Percentiles rank a stretch among this genome's conserved stretches.
phyloP scores from a whole-genome alignment of 192 early-diverging fungal genomes.

The Linnemannia elongata region DNA sequence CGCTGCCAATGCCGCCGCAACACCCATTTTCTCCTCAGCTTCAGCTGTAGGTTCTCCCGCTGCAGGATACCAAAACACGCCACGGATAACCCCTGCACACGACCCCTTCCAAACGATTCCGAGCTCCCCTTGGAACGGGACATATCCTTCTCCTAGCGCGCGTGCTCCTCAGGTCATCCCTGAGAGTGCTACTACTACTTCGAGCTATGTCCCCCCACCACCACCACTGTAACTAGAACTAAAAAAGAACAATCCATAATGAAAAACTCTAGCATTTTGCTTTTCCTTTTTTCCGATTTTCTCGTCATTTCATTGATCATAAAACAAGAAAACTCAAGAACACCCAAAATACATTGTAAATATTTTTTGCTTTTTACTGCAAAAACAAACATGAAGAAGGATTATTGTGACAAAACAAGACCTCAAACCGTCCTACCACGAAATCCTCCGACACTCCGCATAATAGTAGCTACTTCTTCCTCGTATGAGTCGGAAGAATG shows the following conservation, averaged over 20 bases:
- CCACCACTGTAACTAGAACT: slow-evolving; percentile 15
- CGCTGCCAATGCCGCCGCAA: not conserved
- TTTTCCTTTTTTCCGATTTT: not conserved
- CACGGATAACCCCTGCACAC: not conserved
- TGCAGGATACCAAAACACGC: not conserved
- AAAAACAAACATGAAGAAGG: slow-evolving; percentile 4
- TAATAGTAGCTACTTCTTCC: not conserved
- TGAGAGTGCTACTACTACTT: slow-evolving; percentile 3
- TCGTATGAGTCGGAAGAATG: not conserved
- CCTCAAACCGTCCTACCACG: not conserved
- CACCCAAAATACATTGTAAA: not conserved
- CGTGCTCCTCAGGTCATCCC: slow-evolving; percentile 35
- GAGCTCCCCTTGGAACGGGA: not conserved
- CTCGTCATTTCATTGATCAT: not conserved
- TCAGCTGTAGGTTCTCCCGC: not conserved
- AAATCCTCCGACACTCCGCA: not conserved
- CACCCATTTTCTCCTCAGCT: not conserved
- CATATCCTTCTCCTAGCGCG: slow-evolving; percentile 16
- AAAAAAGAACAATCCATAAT: not conserved
- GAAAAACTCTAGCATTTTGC: not conserved
- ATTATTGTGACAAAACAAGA: not conserved
- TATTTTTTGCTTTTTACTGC: not conserved
- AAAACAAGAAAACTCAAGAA: not conserved
- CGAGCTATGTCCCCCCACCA: slow-evolving; percentile 22
- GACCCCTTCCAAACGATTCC: slow-evolving; percentile 16